These are phyloP conservation scores for Chlorencoelia australis DNA, from an alignment of 2,329 filamentous ascomycete genomes.

Conservation along the genomic window DNA sequence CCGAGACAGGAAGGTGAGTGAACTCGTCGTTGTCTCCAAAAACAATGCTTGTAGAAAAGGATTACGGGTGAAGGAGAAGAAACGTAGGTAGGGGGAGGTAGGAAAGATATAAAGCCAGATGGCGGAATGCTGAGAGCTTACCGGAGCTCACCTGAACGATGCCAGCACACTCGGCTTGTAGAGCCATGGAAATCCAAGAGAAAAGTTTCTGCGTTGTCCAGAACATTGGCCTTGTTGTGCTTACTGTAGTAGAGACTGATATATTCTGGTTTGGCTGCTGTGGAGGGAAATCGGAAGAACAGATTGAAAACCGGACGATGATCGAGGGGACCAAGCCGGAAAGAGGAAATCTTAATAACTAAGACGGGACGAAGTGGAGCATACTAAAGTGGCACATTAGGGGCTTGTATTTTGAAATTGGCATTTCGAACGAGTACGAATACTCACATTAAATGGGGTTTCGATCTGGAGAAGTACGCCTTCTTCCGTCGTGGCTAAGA, in stretches of 20 bases:
- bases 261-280: no score
- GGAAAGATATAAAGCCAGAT: not conserved
- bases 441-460: not conserved
- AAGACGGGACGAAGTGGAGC: not conserved
- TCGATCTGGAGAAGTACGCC: not conserved
- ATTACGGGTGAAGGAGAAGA: constrained; percentile 12
- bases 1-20: constrained; percentile 13
- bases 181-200: no score
- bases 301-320: no score
- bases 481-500: not conserved
- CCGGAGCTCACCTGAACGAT: not conserved
- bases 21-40: constrained; percentile 11
- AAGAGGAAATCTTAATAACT: not conserved
- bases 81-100: not conserved
- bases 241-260: no score
- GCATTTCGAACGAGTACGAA: not conserved
- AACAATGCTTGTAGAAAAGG: constrained; percentile 11
- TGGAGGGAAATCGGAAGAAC: no score
- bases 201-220: no score
- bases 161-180: not conserved
- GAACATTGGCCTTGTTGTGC: no score
- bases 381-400: not conserved
- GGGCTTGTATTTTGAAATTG: not conserved
- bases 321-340: not conserved
- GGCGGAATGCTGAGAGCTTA: not conserved